Conservation (phyloP, 805 yeast genomes). For the Metschnikowia vanudenii region DNA sequence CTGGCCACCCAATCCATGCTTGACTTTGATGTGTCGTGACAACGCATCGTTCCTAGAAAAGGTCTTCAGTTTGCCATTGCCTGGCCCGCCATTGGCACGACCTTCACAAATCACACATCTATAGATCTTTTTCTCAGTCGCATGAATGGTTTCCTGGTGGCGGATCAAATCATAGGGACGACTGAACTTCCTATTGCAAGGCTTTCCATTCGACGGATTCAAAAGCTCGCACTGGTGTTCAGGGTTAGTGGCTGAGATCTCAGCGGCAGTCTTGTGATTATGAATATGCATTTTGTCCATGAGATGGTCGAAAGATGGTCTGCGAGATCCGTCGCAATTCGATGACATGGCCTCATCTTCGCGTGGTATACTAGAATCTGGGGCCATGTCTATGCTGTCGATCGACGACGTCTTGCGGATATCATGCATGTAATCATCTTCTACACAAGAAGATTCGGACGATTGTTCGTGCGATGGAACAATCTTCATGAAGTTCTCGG, state of each 20-base stretch:
- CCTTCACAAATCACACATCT: slow-evolving; percentile 49
- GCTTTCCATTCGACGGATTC: slow-evolving; percentile 59
- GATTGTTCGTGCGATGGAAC: slow-evolving; percentile 2
- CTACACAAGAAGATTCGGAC: slow-evolving; percentile 2
- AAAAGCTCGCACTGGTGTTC: slow-evolving; percentile 57
- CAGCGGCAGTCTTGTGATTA: slow-evolving; percentile 29
- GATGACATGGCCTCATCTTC: not conserved
- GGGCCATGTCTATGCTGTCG: slow-evolving; percentile 11
- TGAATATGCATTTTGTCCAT: slow-evolving; percentile 4
- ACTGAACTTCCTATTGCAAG: slow-evolving; percentile 79
- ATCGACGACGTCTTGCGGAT: slow-evolving; percentile 4
- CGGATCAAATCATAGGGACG: slow-evolving; percentile 54
- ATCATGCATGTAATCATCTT: slow-evolving; percentile 7
- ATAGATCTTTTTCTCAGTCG: slow-evolving; percentile 44
- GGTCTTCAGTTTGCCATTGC: slow-evolving; percentile 51
- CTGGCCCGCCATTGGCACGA: slow-evolving; percentile 44
- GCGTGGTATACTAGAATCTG: not conserved
- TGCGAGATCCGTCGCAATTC: not conserved
- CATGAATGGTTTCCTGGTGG: slow-evolving; percentile 50
- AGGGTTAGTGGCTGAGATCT: slow-evolving; percentile 33
- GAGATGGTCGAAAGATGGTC: slow-evolving; percentile 1
- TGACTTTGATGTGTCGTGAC: slow-evolving; percentile 61
- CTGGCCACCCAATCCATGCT: slow-evolving; percentile 70
- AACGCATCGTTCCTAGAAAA: slow-evolving; percentile 47
- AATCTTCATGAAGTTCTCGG: slow-evolving; percentile 9